Evolutionary conservation across 2,329 filamentous ascomycete genomes (phyloP), one percentile per base, ranked within the genome.

Genomic region (Sordariomycetes sp.): DNA sequence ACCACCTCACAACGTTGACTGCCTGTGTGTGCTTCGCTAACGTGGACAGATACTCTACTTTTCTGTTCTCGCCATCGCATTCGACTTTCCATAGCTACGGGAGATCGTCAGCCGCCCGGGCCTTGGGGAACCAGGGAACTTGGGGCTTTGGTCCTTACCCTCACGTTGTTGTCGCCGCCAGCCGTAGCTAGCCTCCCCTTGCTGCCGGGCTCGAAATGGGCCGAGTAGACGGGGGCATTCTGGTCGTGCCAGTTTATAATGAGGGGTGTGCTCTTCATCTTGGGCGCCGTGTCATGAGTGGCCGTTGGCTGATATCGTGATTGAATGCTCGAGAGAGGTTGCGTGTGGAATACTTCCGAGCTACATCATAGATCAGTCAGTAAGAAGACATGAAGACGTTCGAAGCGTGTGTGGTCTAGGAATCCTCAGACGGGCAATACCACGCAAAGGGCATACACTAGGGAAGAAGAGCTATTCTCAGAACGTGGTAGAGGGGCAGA

Each of bases 211-310:
- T 99, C 92, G 69, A 97, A 99, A 71, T 97, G 92, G 64, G 90
- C 90, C 51, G 92, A 96, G 75, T 97, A 99, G 69, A 99, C 91
- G 59, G 94, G 94, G 65, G 89, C 85, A 74, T 95, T 96, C 68
- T 96, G 89, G 72, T 96, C 89, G 74, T 99, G 95, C 94, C 94
- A 99, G 77, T 95, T 90, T 74, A 99, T 92, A 69, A 97, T 92
- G 64, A 99, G 81, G 65, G 94, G 92, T 67, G 90, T 86, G 68
- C 90, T 91, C 81, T 95, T 97, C 94, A 99, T 99, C 69, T 71
- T 77, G 55, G 22, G 12, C 12, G 39, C 2, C 10, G 10, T 52
- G 36, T 25, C 55, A 56, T 56, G 48, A 32, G 39, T 35, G 36
- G 51, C 45, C 45, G 45, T 50, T 20, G 5, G 24, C n/a, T 10